phyloP scores from a whole-genome alignment of 257 asterid genomes.

The Jacaranda copaia region DNA sequence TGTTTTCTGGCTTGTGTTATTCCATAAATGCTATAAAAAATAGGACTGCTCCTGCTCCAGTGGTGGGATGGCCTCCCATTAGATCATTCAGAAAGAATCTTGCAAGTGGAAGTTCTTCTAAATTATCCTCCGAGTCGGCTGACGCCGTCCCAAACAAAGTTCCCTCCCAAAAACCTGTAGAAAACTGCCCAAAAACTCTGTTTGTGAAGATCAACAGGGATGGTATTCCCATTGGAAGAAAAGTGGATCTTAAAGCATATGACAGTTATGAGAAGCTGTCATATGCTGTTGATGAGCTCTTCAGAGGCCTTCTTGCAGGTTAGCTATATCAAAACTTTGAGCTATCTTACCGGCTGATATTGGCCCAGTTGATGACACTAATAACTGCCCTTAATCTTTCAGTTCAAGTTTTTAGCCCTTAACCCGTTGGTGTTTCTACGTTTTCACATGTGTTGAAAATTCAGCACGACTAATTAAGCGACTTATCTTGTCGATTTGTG shows the following conservation, averaged over 20 bases:
- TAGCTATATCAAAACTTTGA: background rate
- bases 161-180: slow-evolving; percentile 42
- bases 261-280: slow-evolving; percentile 82
- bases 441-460: too few relatives aligned
- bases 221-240: slow-evolving; percentile 91
- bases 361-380: background rate
- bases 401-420: too few relatives aligned
- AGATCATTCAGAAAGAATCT: slow-evolving; percentile 80
- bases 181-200: slow-evolving; percentile 55
- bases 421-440: too few relatives aligned
- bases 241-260: slow-evolving; percentile 77
- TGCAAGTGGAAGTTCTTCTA: slow-evolving; percentile 55
- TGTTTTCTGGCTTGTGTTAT: background rate
- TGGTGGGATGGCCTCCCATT: slow-evolving; percentile 96
- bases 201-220: slow-evolving; percentile 96
- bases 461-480: background rate
- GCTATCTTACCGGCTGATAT: background rate
- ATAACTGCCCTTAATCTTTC: too few relatives aligned
- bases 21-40: background rate
- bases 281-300: slow-evolving; percentile 76
- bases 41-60: slow-evolving; percentile 81
- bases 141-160: slow-evolving; percentile 45
- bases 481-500: background rate
- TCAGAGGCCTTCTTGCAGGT: slow-evolving; percentile 86
- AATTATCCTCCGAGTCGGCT: slow-evolving; percentile 47